Conservation (phyloP, 345 rosid genomes). For the Syzygium jambos region DNA sequence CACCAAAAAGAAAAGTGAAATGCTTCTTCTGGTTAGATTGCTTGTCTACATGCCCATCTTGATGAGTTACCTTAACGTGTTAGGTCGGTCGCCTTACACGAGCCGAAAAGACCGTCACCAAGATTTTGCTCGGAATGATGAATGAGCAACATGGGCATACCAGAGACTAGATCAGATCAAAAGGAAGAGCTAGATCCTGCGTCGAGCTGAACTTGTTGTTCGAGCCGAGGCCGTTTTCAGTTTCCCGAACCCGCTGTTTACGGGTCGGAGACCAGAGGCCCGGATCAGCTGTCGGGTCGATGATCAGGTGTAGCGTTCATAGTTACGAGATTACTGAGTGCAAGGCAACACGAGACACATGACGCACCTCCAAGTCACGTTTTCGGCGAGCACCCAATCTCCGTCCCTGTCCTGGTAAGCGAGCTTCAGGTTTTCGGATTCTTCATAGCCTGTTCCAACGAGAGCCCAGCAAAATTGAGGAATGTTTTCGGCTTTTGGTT, state of each 20-base stretch:
- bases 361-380: constrained; percentile 29
- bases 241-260: not conserved
- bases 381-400: constrained; percentile 30
- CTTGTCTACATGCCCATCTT: not conserved
- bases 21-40: not conserved
- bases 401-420: constrained; percentile 30
- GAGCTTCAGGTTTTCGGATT: constrained; percentile 13
- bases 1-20: not conserved
- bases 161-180: not conserved
- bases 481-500: not conserved
- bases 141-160: not conserved
- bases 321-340: not conserved
- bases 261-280: not conserved
- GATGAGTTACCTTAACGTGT: not conserved
- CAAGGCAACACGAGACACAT: not conserved
- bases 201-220: not conserved
- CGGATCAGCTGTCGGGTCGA: not conserved
- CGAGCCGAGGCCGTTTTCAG: not conserved
- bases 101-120: not conserved
- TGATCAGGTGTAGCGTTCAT: not conserved
- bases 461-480: not conserved
- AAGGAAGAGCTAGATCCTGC: not conserved
- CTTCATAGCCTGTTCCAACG: constrained; percentile 12
- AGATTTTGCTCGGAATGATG: not conserved
- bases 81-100: not conserved